A percentile compares a stretch with the other conserved stretches of the same genome.
These are phyloP conservation scores for Globisporangium apiculatum DNA, from an alignment of 352 stramenopile genomes.

Conservation along the genomic window DNA sequence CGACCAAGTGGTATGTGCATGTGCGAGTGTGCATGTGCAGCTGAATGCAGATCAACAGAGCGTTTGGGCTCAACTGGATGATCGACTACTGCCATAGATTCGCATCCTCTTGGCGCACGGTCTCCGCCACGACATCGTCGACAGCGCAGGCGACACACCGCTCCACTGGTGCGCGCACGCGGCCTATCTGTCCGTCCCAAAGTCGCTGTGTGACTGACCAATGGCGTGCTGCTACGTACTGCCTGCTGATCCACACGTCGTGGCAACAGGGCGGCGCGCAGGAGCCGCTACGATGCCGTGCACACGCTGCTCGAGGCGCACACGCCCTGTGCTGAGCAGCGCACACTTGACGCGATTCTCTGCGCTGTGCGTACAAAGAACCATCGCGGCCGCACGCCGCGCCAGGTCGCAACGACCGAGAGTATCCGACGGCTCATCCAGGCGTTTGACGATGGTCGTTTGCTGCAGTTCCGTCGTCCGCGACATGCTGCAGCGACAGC, in stretches of 20 bases:
- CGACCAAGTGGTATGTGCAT: conserved; percentile 29
- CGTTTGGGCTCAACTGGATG: too few species aligned
- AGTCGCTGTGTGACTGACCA: too few species aligned
- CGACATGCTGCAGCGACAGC: not conserved
- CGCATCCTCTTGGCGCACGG: conserved; percentile 35
- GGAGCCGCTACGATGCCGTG: conserved; percentile 53
- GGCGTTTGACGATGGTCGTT: conserved; percentile 39
- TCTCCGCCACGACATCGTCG: conserved; percentile 30
- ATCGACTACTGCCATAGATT: conserved; percentile 20
- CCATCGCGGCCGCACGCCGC: conserved; percentile 33
- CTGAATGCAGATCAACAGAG: too few species aligned
- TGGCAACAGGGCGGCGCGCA: conserved; percentile 37
- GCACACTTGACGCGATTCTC: conserved; percentile 21
- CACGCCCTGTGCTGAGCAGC: conserved; percentile 20
- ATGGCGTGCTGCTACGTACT: too few species aligned
- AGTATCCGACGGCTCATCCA: conserved; percentile 35
- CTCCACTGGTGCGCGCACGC: conserved; percentile 46
- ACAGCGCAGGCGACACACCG: conserved; percentile 48
- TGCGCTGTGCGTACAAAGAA: conserved; percentile 36
- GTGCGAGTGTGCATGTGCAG: too few species aligned
- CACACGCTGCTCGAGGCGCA: conserved; percentile 39
- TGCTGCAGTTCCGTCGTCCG: conserved; percentile 19
- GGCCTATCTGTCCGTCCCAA: too few species aligned
- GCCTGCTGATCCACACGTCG: not conserved
- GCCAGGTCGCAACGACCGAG: conserved; percentile 32